Evolutionary conservation across 1,284 basidiomycete species (phyloP), one percentile per base, ranked within the genome.

Genomic region (Serendipita sp.): DNA sequence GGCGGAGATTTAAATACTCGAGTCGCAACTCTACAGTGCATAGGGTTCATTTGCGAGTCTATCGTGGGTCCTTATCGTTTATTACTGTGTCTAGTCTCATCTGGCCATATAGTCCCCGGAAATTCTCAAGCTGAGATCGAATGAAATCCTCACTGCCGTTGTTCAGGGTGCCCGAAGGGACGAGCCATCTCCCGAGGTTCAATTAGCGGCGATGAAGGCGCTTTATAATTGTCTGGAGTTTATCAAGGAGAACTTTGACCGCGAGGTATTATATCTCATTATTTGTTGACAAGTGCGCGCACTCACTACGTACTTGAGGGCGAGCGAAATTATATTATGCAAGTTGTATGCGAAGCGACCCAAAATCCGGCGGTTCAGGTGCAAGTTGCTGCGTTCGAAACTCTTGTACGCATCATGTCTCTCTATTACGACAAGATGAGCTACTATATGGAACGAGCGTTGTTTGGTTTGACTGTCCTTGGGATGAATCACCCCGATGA

Each of bases 321-420:
- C 65, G 95, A 99, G 74, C 85, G 95, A 62, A 99, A 98, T 77
- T 99, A 97, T 77, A 99, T 99, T 75, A 99, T 99, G 96, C 96
- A 99, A 78, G 93, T 99, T 61, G 91, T 99, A 30, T 99, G 95
- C 72, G 96, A 99, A 73, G 96, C 95, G 0, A 99, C 96, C 0
- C 96, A 99, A 74, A 93, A 85, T 68, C 66, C 79, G 1, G 75
- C 84, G 3, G 82, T 88, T 15, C 74, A 82, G 50, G 93, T 98
- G 61, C 93, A 97, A 77, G 87, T 94, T 26, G 91, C 84, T 43
- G 88, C 94, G 1, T 99, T 96, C 71, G 93, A 97, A 73, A 94
- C 91, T 74, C 78, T 99, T 15, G 96, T 99, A 55, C 83, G 87
- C 69, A 95, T 98, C 72, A 99, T 99, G 96, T 86, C 88, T 68